phyloP scores from a whole-genome alignment of 2,329 filamentous ascomycete genomes.

The Sodiomyces alkalinus region DNA sequence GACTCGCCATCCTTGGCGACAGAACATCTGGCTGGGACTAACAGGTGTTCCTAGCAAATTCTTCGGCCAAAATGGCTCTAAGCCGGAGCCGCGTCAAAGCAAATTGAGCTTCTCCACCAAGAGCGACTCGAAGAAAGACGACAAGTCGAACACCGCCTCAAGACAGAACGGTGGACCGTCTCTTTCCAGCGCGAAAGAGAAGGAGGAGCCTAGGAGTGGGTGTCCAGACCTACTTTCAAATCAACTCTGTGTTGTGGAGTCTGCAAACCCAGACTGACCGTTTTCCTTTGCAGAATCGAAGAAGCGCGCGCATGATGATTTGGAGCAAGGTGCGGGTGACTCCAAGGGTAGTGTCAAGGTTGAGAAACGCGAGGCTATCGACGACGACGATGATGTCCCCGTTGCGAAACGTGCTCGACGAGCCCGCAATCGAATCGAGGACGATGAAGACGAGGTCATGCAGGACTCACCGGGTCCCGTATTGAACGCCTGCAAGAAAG shows the following conservation, averaged over 20 bases:
- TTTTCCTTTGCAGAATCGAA: constrained; percentile 20
- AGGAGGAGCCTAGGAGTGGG: constrained; percentile 22
- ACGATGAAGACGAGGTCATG: constrained; percentile 33
- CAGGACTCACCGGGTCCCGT: constrained; percentile 14
- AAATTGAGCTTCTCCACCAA: constrained; percentile 63
- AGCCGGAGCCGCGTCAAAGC: constrained; percentile 52
- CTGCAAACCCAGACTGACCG: background rate
- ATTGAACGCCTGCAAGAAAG: no score
- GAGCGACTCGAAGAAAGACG: constrained; percentile 16
- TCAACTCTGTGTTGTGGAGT: background rate
- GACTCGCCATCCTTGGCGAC: no score
- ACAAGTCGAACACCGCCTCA: constrained; percentile 13
- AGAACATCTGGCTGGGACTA: no score
- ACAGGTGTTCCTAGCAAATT: constrained; percentile 53
- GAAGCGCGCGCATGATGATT: constrained; percentile 24
- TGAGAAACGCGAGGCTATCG: constrained; percentile 27
- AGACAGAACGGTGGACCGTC: constrained; percentile 18
- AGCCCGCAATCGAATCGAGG: constrained; percentile 30
- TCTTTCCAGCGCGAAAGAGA: constrained; percentile 19
- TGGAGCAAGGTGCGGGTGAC: constrained; percentile 11
- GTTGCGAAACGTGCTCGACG: constrained; percentile 41
- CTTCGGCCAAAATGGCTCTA: constrained; percentile 53
- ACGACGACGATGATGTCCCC: constrained; percentile 43
- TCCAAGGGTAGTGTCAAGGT: constrained; percentile 14
- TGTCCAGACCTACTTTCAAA: constrained; percentile 13